A percentile compares a stretch with the other conserved stretches of the same genome.
Evolutionary conservation across 129 eudicot species (phyloP).

Genomic region (Chrysanthemum makinoi): DNA sequence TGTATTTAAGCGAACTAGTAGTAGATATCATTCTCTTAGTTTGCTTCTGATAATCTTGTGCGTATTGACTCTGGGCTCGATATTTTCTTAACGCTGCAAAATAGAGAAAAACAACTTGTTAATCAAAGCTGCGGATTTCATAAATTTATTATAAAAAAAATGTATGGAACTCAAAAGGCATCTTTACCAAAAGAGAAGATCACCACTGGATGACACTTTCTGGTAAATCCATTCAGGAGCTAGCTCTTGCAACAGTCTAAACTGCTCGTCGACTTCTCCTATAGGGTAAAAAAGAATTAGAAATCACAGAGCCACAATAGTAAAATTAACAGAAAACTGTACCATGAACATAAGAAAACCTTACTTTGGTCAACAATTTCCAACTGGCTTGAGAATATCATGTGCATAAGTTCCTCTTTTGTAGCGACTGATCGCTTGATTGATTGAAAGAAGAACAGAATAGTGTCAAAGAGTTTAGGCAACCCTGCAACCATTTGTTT

Average conservation of each 20-base stretch:
- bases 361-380: conserved; percentile 72
- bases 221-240: conserved; percentile 78
- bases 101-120: background rate
- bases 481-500: conserved; percentile 59
- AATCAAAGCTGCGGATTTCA: background rate
- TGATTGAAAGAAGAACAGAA: conserved; percentile 58
- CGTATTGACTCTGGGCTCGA: conserved; percentile 56
- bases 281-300: conserved; percentile 15
- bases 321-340: background rate
- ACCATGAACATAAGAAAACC: conserved; percentile 13
- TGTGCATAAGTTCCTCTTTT: conserved; percentile 72
- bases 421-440: conserved; percentile 60
- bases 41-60: conserved; percentile 58
- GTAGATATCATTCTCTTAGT: conserved; percentile 6
- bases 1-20: too few relatives aligned
- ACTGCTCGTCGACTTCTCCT: conserved; percentile 88
- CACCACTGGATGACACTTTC: conserved; percentile 52
- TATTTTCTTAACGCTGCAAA: conserved; percentile 61
- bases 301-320: background rate
- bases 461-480: conserved; percentile 67
- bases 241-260: conserved; percentile 63
- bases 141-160: background rate
- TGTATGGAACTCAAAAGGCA: background rate
- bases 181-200: conserved; percentile 59
- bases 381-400: conserved; percentile 45